These are phyloP conservation scores for Cercophora newfieldiana DNA, from an alignment of 495 filamentous ascomycete species.

Conservation along the genomic window DNA sequence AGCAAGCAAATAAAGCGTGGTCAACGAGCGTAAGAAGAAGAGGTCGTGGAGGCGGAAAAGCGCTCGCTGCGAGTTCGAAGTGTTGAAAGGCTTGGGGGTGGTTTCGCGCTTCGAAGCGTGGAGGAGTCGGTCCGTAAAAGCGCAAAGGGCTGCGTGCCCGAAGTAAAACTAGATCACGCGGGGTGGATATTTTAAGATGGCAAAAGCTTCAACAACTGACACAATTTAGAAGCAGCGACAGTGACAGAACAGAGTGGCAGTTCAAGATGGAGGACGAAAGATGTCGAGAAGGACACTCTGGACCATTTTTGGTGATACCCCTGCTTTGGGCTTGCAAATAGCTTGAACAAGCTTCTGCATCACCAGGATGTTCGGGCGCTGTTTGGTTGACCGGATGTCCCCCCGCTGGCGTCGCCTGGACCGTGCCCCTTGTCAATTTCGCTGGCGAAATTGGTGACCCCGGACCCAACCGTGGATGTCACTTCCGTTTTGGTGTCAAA, in stretches of 20 bases:
- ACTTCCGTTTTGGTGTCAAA: background rate
- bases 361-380: conserved; percentile 18
- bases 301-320: conserved; percentile 12
- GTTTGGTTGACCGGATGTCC: conserved; percentile 1
- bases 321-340: background rate
- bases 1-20: conserved; percentile 18
- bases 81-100: conserved; percentile 1
- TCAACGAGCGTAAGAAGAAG: conserved; percentile 39
- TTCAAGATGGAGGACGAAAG: background rate
- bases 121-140: background rate
- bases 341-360: conserved; percentile 11
- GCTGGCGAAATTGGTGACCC: conserved; percentile 33
- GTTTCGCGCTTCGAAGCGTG: conserved; percentile 1
- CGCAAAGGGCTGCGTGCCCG: background rate
- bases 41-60: conserved; percentile 2
- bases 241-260: background rate
- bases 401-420: conserved; percentile 8
- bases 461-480: conserved; percentile 8
- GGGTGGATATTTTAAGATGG: background rate
- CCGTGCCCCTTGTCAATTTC: conserved; percentile 21
- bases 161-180: background rate
- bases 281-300: conserved; percentile 20
- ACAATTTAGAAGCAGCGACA: background rate
- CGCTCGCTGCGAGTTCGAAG: background rate
- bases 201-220: background rate